Evolutionary conservation across 2,329 filamentous ascomycete species (phyloP), one percentile per base, ranked within the genome.

Genomic region (Sporothrix brasiliensis): DNA sequence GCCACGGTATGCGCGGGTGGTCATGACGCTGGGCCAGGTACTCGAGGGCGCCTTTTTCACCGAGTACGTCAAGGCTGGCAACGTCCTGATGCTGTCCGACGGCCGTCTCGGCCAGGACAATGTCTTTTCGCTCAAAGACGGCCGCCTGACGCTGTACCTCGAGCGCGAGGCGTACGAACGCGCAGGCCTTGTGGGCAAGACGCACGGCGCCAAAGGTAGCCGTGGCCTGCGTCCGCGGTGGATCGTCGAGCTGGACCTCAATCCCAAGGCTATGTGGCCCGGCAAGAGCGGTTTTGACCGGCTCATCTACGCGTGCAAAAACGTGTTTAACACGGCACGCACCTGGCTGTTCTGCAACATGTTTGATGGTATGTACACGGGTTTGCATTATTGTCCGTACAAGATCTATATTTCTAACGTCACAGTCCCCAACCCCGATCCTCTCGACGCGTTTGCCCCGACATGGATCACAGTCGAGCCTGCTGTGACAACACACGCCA

Each of bases 231-330:
- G 91, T 77, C 87, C 89, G 69, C 85, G 92, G 79, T 98, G 91
- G 85, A 92, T 90, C 39, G 87, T 98, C 60, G 88, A 94, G 75
- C 83, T 91, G 67, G 89, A 98, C 72, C 85, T 99, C 39, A 87
- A 89, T 21, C 83, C 85, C 5, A 86, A 89, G 0, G 89, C 89
- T 0, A 97, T 97, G 92, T 79, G 92, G 9, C 90, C 89, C 69
- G 93, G 93, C 3, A 95, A 93, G 78, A 93, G 91, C 73, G 91
- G 89, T 0, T 97, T 96, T 76, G 90, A 94, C 73, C 85, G 92
- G 60, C 82, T 97, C 16, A 78, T 90, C 7, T 92, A 92, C 83
- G 92, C 93, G 16, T 93, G 89, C 78, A 89, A 90, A 75, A 92
- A 93, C 73, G 92, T 92, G 27, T 83, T 97, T 27, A 87, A 85